Evolutionary conservation across 78 protist species (phyloP), one percentile per base, ranked within the genome.

Genomic region (Pigoraptor vietnamica): DNA sequence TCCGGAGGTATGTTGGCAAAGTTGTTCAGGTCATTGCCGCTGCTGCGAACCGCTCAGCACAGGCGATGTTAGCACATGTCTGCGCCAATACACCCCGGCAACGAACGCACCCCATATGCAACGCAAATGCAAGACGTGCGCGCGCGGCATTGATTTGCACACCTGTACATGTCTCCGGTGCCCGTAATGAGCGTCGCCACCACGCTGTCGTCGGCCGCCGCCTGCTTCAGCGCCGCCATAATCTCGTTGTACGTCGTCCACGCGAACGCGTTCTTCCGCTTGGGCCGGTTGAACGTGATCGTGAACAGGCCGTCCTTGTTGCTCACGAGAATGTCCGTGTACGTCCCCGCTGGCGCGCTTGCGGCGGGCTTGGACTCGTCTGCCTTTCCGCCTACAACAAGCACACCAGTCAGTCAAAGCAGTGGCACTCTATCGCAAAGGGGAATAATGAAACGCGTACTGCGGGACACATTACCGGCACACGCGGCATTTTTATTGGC

Each of bases 121-220:
- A n/a, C n/a, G n/a, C n/a, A n/a, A n/a, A n/a, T n/a, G n/a, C n/a
- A n/a, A n/a, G n/a, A n/a, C n/a, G n/a, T n/a, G n/a, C n/a, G n/a
- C n/a, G n/a, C n/a, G n/a, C n/a, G n/a, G n/a, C n/a, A n/a, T n/a
- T n/a, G n/a, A n/a, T n/a, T n/a, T n/a, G 14, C 67, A 34, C 86
- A 24, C 86, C 88, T n/a, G 91, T 88, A 92, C 90, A 55, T 86
- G 87, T 88, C 86, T 1, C 93, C 93, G 24, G 89, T 34, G 23
- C 93, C 93, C 56, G 93, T 92, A 40, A 92, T 23, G 34, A 81
- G 55, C 34, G 87, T 90, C 9, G 0, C 86, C 34, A 2, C 40
- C 0, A 32, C 86, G 21, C 23, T 1, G 91, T 48, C 48, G 2
- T 55, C 34, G 81, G 0, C 24, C 32, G 87, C 82, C 38, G 55